These are phyloP conservation scores for Wallacemonas rigidus DNA, from an alignment of 208 protist genomes.

Conservation along the genomic window DNA sequence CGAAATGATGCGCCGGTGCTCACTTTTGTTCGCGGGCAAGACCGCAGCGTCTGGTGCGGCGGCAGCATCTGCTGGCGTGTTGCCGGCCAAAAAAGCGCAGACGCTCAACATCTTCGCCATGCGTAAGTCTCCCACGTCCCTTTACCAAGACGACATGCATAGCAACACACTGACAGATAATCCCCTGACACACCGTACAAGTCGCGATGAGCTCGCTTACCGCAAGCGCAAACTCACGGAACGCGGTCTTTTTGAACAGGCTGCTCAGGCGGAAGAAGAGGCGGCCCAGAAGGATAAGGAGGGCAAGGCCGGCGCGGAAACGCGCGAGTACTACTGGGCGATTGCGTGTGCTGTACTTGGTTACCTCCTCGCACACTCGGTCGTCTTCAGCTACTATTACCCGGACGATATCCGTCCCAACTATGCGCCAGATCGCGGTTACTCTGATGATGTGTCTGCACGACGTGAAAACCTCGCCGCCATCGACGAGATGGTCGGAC, in stretches of 20 bases:
- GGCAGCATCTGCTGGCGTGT: slow-evolving; percentile 10
- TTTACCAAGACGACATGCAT: slow-evolving; percentile 85
- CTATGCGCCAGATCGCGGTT: slow-evolving; percentile 82
- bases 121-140: slow-evolving; percentile 68
- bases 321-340: slow-evolving; percentile 83
- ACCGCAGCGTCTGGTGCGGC: slow-evolving; percentile 7
- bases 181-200: slow-evolving; percentile 82
- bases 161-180: slow-evolving; percentile 87
- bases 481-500: slow-evolving; percentile 79
- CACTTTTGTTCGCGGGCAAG: slow-evolving; percentile 5
- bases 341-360: slow-evolving; percentile 73
- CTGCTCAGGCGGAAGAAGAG: slow-evolving; percentile 76
- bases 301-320: slow-evolving; percentile 67
- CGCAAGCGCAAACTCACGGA: slow-evolving; percentile 85
- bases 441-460: slow-evolving; percentile 81
- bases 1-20: background rate
- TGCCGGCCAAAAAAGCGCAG: slow-evolving; percentile 22
- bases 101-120: slow-evolving; percentile 70
- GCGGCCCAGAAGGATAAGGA: slow-evolving; percentile 61
- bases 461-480: slow-evolving; percentile 58
- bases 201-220: slow-evolving; percentile 80
- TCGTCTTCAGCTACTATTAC: slow-evolving; percentile 85
- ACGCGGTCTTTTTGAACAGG: slow-evolving; percentile 78
- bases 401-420: slow-evolving; percentile 75
- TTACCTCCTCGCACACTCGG: slow-evolving; percentile 72